Evolutionary conservation across 345 rosid species (phyloP).

Genomic region (Lagerstroemia speciosa): DNA sequence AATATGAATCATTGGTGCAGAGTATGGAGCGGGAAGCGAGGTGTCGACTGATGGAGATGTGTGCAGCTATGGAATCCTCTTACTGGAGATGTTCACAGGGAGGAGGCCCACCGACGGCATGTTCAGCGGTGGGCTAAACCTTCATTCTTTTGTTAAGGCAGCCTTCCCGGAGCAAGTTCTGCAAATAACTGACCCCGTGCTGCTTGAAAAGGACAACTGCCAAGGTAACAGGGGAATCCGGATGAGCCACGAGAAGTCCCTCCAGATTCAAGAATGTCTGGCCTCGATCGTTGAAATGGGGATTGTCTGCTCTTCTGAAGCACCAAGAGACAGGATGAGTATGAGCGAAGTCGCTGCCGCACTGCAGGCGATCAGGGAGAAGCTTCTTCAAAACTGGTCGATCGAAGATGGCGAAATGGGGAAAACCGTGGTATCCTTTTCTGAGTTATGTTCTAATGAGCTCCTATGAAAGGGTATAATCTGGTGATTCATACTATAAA

Average conservation of each 20-base stretch:
- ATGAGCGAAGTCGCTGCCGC: background rate
- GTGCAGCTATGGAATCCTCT: constrained; percentile 17
- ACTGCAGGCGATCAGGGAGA: background rate
- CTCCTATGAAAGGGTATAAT: no score
- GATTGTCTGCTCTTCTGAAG: background rate
- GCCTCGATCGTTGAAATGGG: background rate
- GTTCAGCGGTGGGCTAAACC: constrained; percentile 4
- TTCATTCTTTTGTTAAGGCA: constrained; percentile 5
- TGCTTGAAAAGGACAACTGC: constrained; percentile 1
- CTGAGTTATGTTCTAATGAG: no score
- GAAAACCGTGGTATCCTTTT: background rate
- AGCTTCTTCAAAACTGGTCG: background rate
- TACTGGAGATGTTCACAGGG: constrained; percentile 19
- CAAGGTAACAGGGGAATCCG: background rate
- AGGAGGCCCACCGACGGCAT: constrained; percentile 12
- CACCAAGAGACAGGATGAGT: background rate
- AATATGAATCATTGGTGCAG: background rate
- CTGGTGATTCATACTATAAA: no score
- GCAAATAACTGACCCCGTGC: constrained; percentile 6
- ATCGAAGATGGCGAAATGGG: background rate
- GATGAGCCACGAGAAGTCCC: background rate
- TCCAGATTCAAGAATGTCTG: background rate
- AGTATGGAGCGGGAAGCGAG: constrained; percentile 17
- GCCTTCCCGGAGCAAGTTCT: constrained; percentile 10
- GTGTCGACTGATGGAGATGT: constrained; percentile 15